Base-by-base conservation (phyloP, 2,329 filamentous ascomycete species). In the Rosellinia necatrix region DNA sequence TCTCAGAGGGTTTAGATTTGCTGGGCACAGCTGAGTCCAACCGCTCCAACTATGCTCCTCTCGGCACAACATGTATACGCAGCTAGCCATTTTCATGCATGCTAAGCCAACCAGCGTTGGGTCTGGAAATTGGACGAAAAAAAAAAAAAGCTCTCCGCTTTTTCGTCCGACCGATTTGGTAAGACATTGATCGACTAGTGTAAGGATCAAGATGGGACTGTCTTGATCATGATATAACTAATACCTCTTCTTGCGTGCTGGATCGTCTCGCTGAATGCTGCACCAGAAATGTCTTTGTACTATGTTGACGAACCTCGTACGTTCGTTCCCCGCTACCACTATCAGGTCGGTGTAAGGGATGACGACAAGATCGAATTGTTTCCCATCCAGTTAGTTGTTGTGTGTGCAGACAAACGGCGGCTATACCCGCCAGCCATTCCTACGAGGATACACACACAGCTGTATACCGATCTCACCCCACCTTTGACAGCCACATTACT, bases 51-150 rank as follows among this genome's bases (percentile, higher is more conserved):
- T 47, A 50, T 56, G 30, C 57, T 43, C 13, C 50, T 59, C 46
- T 50, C 3, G 57, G 56, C 29, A 29, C 34, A 22, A 30, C 57
- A 35, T 34, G 27, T n/a, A n/a, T 42, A 21, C 17, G 35, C 52
- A 48, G 37, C 57, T 52, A 56, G 40, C 49, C 57, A 30, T 32
- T 40, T 59, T 38, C 27, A 44, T 49, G 48, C 53, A 21, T 35
- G n/a, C 49, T 46, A 19, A 19, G 6, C 49, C 44, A 53, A 38
- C 24, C 49, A 13, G 40, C 19, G 38, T 58, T 29, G 32, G 46
- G 44, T 32, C 44, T 30, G 49, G 49, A 58, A 53, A 53, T 58
- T 58, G 38, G 35, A 47, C 44, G 17, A 49, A 49, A 53, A 44
- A 35, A 19, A 49, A 49, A 53, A 44, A 35, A 25, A 1, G 19